phyloP scores from a whole-genome alignment of 805 yeast species.

The Wickerhamiella spandovensis region DNA sequence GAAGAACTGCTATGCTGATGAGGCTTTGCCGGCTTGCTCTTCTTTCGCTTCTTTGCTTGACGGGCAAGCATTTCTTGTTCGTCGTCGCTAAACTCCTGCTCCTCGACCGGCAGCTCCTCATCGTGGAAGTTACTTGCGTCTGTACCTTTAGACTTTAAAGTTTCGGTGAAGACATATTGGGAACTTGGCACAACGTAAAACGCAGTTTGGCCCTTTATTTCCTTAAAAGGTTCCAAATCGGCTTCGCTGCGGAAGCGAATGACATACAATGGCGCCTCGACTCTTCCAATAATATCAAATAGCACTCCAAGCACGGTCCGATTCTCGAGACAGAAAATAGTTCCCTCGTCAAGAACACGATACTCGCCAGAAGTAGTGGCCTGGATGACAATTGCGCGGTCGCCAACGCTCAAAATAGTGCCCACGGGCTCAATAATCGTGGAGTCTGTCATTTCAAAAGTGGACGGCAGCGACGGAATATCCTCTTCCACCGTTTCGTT shows the following conservation, averaged over 20 bases:
- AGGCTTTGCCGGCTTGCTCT: neutral
- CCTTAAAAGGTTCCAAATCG: constrained; percentile 34
- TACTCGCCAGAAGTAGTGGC: constrained; percentile 74
- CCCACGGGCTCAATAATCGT: constrained; percentile 69
- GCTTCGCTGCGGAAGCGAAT: constrained; percentile 48
- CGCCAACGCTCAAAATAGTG: constrained; percentile 51
- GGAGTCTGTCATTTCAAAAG: constrained; percentile 40
- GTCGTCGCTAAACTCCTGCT: constrained; percentile 91
- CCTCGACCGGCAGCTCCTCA: constrained; percentile 86
- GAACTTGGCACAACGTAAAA: constrained; percentile 73
- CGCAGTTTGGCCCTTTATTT: constrained; percentile 41
- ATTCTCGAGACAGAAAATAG: constrained; percentile 59
- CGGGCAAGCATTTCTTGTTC: constrained; percentile 71
- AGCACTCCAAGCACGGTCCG: constrained; percentile 59
- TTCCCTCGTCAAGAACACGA: constrained; percentile 63
- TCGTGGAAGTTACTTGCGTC: constrained; percentile 94
- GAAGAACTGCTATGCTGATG: neutral
- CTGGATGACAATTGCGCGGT: constrained; percentile 54
- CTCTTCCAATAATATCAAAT: constrained; percentile 80
- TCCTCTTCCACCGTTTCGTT: constrained; percentile 62
- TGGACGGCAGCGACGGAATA: constrained; percentile 56
- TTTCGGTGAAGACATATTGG: constrained; percentile 62
- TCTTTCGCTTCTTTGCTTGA: constrained; percentile 40
- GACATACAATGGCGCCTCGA: constrained; percentile 69
- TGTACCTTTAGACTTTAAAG: constrained; percentile 65